These are phyloP conservation scores for Neurospora sp. DNA, from an alignment of 495 filamentous ascomycete genomes.

Conservation along the genomic window DNA sequence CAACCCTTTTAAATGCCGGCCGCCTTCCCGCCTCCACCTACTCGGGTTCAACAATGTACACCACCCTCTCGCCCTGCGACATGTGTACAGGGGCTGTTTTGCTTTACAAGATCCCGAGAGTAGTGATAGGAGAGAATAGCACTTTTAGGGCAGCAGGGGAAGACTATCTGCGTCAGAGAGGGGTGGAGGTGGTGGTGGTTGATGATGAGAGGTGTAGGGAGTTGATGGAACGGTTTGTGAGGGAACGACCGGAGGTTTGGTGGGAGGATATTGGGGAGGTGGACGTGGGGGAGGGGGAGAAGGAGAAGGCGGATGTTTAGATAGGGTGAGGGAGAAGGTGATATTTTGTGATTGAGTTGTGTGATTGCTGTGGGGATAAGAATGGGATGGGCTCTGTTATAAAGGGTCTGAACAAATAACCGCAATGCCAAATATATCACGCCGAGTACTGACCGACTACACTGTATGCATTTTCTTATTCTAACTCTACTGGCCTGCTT, in stretches of 20 bases:
- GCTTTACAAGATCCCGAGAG: conserved; percentile 67
- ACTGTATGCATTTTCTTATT: not conserved
- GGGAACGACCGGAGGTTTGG: conserved; percentile 68
- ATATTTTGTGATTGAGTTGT: not conserved
- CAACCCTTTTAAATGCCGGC: conserved; percentile 68
- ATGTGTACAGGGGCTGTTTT: conserved; percentile 80
- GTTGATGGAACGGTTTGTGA: conserved; percentile 69
- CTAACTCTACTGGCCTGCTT: not conserved
- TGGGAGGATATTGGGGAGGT: conserved; percentile 23
- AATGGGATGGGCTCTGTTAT: not conserved
- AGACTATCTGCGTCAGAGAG: conserved; percentile 56
- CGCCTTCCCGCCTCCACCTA: conserved; percentile 64
- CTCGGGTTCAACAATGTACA: conserved; percentile 64
- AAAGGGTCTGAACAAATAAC: not conserved
- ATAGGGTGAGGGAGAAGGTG: not conserved
- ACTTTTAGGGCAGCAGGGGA: conserved; percentile 66
- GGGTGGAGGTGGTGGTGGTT: conserved; percentile 66
- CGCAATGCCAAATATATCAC: not conserved
- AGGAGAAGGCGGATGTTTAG: not conserved
- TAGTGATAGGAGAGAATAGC: conserved; percentile 78
- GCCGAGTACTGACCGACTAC: not conserved
- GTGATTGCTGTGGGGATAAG: not conserved
- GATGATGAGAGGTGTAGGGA: conserved; percentile 57
- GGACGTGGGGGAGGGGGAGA: not conserved
- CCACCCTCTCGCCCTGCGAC: conserved; percentile 76